Base-by-base conservation (phyloP, 805 yeast genomes). In the Wickerhamiella azyma region DNA sequence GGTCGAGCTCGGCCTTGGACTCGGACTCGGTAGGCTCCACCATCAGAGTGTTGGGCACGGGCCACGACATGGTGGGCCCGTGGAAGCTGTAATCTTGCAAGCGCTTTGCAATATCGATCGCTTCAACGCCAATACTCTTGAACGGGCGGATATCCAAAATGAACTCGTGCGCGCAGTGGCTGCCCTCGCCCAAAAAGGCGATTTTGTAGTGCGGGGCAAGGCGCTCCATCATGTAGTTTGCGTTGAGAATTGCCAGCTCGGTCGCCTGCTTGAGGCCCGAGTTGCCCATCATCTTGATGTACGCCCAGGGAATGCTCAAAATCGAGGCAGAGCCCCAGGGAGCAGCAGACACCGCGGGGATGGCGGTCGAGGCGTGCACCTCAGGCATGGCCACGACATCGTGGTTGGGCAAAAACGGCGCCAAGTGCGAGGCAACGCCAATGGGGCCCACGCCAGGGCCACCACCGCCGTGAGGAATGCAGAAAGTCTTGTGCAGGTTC, bases 381-480 rank as follows among this genome's bases (percentile, higher is more conserved):
- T 64, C 50, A 62, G 69, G 36, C 56, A 78, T 73, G 21, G 64
- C 55, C 13, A 75, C 69, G 36, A 82, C 68, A 18, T 75, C 72
- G 65, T 92, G 96, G 11, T 70, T 68, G 39, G 98, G 98, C 56
- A 92, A 72, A 66, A 76, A 86, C 45, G 85, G 84, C 38, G 72
- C 74, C 56, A 92, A 70, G 63, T 85, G 94, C 42, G 72, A 67
- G 54, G 79, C 80, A 48, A 89, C 97, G 72, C 97, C 85, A 52
- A 92, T 92, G 43, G 97, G 97, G 16, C 96, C 98, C 58, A 86
- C 94, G 60, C 97, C 98, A 37, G 98, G 98, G 37, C 98, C 98
- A 62, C 98, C 98, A 61, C 98, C 98, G 59, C 98, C 98, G 59
- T 92, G 98, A 46, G 96, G 94, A 59, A 92, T 85, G 39, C 96